phyloP scores from a whole-genome alignment of 768 basidiomycete species.

The Hypholoma fasciculare region DNA sequence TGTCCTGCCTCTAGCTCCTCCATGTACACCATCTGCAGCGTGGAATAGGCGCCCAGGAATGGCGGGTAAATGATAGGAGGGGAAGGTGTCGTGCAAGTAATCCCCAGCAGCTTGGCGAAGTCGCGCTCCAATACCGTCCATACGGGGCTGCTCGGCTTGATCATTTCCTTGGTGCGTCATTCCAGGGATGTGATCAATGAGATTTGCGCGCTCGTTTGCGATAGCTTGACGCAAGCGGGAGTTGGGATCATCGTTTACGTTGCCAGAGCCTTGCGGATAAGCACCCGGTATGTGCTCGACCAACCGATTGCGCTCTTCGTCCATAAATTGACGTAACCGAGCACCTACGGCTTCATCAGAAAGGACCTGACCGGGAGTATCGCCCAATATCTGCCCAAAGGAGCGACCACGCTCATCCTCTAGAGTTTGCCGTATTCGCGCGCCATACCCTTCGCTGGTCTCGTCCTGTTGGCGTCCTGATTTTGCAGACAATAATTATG shows the following conservation, averaged over 20 bases:
- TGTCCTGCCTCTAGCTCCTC: not conserved
- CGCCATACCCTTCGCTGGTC: not conserved
- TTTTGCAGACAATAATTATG: not conserved
- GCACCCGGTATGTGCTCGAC: not conserved
- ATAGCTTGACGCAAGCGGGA: not conserved
- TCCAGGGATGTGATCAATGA: not conserved
- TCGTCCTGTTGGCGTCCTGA: not conserved
- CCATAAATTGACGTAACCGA: not conserved
- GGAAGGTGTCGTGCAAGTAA: constrained; percentile 3
- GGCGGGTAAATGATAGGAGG: not conserved
- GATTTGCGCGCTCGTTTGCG: not conserved
- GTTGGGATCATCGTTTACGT: not conserved
- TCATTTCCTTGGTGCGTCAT: not conserved
- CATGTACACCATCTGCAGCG: not conserved
- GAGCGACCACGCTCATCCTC: not conserved
- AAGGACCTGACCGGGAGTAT: not conserved
- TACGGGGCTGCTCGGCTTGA: not conserved
- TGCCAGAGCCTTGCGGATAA: not conserved
- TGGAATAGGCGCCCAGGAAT: not conserved
- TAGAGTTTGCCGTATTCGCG: not conserved
- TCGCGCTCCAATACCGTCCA: constrained; percentile 3
- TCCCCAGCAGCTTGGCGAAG: constrained; percentile 1
- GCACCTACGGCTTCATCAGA: not conserved
- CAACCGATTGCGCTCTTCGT: not conserved
- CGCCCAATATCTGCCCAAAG: not conserved